A percentile compares a stretch with the other conserved stretches of the same genome.
These are phyloP conservation scores for Euphorbia celastroides DNA, from an alignment of 441 rosid species.

Conservation along the genomic window DNA sequence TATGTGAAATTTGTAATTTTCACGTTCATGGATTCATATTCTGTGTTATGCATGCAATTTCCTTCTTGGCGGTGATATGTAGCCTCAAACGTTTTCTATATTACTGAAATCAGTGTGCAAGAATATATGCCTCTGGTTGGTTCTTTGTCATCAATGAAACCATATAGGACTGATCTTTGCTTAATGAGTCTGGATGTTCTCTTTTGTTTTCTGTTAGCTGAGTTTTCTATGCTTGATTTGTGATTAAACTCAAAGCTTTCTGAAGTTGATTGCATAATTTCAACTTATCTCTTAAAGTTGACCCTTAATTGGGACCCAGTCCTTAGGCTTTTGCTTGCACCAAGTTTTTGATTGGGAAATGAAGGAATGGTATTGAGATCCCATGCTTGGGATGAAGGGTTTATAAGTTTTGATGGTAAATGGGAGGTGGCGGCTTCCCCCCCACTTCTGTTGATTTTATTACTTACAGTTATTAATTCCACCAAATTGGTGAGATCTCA, in stretches of 20 bases:
- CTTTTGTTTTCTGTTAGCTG: not conserved
- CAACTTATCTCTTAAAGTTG: not conserved
- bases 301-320: not conserved
- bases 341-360: not conserved
- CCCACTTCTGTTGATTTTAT: too few relatives aligned
- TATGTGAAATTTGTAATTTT: not conserved
- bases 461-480: too few relatives aligned
- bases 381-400: not conserved
- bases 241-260: not conserved
- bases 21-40: not conserved
- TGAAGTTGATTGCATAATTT: not conserved
- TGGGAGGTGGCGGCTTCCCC: too few relatives aligned
- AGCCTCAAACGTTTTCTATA: not conserved
- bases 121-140: not conserved
- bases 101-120: not conserved
- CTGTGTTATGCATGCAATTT: not conserved
- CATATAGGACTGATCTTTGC: not conserved
- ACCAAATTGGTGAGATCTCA: too few relatives aligned
- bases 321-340: not conserved
- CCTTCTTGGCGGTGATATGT: not conserved
- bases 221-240: not conserved
- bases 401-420: too few relatives aligned
- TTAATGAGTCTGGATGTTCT: not conserved
- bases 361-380: not conserved
- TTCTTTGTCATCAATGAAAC: not conserved